Evolutionary conservation across 139 green algal genomes (phyloP).

Genomic region (Prasinococcaceae sp.): DNA sequence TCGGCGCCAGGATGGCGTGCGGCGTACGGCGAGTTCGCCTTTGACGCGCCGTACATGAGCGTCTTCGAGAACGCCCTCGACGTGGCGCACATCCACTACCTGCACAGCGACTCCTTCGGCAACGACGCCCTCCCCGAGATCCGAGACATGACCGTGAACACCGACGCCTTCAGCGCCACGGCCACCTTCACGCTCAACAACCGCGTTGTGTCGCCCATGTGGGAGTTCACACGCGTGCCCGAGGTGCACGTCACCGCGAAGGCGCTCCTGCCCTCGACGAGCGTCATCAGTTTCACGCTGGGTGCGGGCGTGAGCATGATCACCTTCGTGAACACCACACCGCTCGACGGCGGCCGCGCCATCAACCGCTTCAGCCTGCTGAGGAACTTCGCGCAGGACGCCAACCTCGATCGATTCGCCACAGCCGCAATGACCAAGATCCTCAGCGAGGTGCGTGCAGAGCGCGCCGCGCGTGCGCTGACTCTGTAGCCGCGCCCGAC

Average conservation of each 20-base stretch:
- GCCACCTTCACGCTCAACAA: constrained; percentile 51
- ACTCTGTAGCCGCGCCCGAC: no score
- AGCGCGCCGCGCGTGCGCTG: no score
- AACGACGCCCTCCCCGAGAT: constrained; percentile 49
- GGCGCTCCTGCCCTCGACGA: constrained; percentile 57
- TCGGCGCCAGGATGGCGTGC: constrained; percentile 49
- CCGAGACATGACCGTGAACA: constrained; percentile 39
- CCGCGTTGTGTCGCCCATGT: constrained; percentile 48
- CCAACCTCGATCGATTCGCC: constrained; percentile 40
- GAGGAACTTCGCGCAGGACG: constrained; percentile 35
- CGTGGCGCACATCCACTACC: constrained; percentile 79
- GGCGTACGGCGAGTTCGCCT: constrained; percentile 50
- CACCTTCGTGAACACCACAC: constrained; percentile 67
- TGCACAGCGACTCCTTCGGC: constrained; percentile 57
- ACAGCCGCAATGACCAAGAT: constrained; percentile 60
- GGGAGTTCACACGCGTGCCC: constrained; percentile 25
- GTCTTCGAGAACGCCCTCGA: constrained; percentile 85
- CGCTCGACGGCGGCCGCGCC: constrained; percentile 38
- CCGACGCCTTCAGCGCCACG: constrained; percentile 12
- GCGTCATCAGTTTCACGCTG: constrained; percentile 54
- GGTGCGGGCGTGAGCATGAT: constrained; percentile 28
- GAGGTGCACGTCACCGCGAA: constrained; percentile 46
- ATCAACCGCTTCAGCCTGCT: constrained; percentile 67
- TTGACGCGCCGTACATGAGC: constrained; percentile 27
- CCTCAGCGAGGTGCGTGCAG: no score